A percentile compares a stretch with the other conserved stretches of the same genome.
phyloP scores from a whole-genome alignment of 2,329 filamentous ascomycete genomes.

The Xylaria sp. region DNA sequence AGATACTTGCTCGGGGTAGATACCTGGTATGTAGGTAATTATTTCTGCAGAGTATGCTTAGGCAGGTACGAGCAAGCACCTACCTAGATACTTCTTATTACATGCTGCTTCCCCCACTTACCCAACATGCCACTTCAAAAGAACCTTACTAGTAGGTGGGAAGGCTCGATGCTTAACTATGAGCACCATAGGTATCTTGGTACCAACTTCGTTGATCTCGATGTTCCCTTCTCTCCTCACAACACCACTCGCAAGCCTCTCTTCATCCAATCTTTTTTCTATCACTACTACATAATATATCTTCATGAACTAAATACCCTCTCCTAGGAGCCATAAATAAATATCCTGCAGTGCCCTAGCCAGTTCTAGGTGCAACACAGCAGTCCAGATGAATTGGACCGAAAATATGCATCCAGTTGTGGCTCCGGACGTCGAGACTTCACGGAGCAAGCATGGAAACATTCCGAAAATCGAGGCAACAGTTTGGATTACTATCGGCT shows the following conservation, averaged over 20 bases:
- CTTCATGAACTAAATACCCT: background rate
- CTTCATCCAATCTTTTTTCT: background rate
- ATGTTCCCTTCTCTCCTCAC: background rate
- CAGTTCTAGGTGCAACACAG: background rate
- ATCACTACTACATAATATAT: background rate
- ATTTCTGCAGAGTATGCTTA: too few species aligned
- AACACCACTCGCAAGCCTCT: background rate
- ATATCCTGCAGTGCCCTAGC: background rate
- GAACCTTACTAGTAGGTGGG: too few species aligned
- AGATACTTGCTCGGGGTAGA: too few species aligned
- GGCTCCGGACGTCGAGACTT: constrained; percentile 31
- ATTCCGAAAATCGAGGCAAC: constrained; percentile 14
- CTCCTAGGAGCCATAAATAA: background rate
- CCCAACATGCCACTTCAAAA: too few species aligned
- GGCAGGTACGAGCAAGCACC: too few species aligned
- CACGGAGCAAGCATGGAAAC: constrained; percentile 15
- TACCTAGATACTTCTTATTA: too few species aligned
- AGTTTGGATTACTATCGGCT: constrained; percentile 23
- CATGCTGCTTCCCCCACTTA: too few species aligned
- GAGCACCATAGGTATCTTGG: too few species aligned
- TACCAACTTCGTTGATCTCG: too few species aligned
- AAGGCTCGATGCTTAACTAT: too few species aligned
- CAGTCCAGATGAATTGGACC: constrained; percentile 13
- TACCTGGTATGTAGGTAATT: too few species aligned
- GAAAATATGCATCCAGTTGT: constrained; percentile 3